phyloP scores from a whole-genome alignment of 2,329 filamentous ascomycete species.

The Acrodontium crateriforme region DNA sequence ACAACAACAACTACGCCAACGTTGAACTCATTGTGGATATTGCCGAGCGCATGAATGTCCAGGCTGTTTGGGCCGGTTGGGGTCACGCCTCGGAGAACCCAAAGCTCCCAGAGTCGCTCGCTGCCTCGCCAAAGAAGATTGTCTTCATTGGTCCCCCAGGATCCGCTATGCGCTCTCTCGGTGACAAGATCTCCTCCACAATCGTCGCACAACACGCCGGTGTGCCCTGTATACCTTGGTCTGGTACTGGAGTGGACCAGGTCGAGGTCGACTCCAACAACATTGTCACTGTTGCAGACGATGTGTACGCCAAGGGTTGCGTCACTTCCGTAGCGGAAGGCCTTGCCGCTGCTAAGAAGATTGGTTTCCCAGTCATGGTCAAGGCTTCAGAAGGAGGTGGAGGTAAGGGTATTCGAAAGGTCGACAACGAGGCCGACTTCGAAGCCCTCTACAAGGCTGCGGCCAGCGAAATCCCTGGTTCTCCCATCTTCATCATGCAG shows the following conservation, averaged over 20 bases:
- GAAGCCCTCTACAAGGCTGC: conserved; percentile 83
- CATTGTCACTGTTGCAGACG: conserved; percentile 82
- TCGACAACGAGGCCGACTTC: conserved; percentile 72
- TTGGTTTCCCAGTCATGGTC: conserved; percentile 98
- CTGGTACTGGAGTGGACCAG: conserved; percentile 74
- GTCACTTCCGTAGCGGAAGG: conserved; percentile 83
- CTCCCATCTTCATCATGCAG: conserved; percentile 99
- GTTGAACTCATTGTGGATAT: conserved; percentile 98
- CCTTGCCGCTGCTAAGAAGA: conserved; percentile 69
- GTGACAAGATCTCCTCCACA: conserved; percentile 98
- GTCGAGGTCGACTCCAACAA: conserved; percentile 67
- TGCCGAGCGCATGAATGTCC: conserved; percentile 94
- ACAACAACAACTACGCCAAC: conserved; percentile 99
- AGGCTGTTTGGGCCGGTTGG: conserved; percentile 99
- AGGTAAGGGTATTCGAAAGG: conserved; percentile 98
- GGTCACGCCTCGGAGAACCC: conserved; percentile 98
- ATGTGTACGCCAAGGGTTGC: conserved; percentile 80
- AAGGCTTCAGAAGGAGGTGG: conserved; percentile 99
- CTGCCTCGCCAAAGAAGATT: conserved; percentile 94
- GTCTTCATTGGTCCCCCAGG: conserved; percentile 97
- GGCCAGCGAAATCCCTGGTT: conserved; percentile 92
- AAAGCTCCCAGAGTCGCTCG: conserved; percentile 87
- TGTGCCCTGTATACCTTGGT: conserved; percentile 99
- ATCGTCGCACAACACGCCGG: conserved; percentile 95
- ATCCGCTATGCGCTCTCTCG: conserved; percentile 95